Conservation (phyloP, 75 land plant genomes). For the Picea glauca region DNA sequence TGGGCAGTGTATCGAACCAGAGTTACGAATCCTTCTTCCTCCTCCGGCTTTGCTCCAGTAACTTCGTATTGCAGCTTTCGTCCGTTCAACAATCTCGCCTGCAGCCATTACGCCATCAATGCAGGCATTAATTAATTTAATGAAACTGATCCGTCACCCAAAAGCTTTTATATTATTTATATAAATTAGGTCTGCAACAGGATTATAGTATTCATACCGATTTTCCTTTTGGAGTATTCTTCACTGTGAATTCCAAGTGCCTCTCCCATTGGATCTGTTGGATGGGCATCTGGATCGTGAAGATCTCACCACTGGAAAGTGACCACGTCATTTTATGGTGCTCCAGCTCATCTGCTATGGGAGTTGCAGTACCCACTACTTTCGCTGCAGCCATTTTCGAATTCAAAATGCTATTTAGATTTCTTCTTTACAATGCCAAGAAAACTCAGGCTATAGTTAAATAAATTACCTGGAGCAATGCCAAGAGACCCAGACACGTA, state of each 20-base stretch:
- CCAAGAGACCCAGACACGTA: conserved; percentile 76
- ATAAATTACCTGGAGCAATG: conserved; percentile 60
- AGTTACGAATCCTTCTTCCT: conserved; percentile 88
- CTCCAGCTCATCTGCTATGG: conserved; percentile 54
- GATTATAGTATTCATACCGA: conserved; percentile 12
- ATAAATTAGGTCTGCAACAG: background rate
- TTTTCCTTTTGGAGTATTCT: conserved; percentile 21
- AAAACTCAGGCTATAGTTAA: background rate
- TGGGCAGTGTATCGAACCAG: conserved; percentile 62
- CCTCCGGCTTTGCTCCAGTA: conserved; percentile 15
- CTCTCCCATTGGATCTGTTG: conserved; percentile 41
- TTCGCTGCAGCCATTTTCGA: conserved; percentile 41
- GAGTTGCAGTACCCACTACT: conserved; percentile 79
- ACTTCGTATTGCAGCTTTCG: conserved; percentile 67
- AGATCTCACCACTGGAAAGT: conserved; percentile 69
- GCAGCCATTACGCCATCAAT: conserved; percentile 1
- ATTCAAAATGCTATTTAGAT: background rate
- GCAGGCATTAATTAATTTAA: background rate
- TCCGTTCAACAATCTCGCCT: conserved; percentile 69
- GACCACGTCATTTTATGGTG: conserved; percentile 61
- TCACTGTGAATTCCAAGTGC: conserved; percentile 43
- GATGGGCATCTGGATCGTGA: conserved; percentile 47
- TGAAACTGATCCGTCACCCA: no score
- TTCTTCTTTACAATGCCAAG: background rate
- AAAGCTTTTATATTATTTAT: no score